Conservation (phyloP, 2,329 filamentous ascomycete species). For the Fusarium hostae region DNA sequence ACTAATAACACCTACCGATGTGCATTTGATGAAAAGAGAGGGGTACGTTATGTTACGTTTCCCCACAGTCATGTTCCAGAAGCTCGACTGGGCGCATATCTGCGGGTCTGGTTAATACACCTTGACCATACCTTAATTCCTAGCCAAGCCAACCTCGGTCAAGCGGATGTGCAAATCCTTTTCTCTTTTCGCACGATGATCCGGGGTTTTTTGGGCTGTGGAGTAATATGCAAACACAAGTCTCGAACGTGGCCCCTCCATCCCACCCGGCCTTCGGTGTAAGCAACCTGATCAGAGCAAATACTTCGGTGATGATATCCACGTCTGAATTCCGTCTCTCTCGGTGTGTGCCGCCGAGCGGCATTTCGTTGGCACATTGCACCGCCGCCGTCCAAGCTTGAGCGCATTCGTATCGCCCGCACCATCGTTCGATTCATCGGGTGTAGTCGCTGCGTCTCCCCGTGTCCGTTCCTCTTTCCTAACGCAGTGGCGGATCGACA, state of each 20-base stretch:
- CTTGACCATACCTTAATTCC: conserved; percentile 28
- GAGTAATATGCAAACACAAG: conserved; percentile 8
- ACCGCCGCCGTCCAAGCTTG: not conserved
- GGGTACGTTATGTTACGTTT: conserved; percentile 17
- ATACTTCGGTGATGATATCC: conserved; percentile 18
- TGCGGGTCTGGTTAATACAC: conserved; percentile 17
- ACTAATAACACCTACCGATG: not conserved
- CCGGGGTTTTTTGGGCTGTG: conserved; percentile 12
- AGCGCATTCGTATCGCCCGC: not conserved
- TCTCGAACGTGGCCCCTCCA: conserved; percentile 21
- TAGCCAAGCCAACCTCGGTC: conserved; percentile 28
- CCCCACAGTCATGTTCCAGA: conserved; percentile 34
- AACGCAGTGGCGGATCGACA: conserved; percentile 17
- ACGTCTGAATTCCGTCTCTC: not conserved
- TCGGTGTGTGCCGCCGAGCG: conserved; percentile 37
- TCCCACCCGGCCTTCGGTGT: conserved; percentile 22
- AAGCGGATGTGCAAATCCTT: conserved; percentile 20
- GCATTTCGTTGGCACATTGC: conserved; percentile 6
- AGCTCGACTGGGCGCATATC: conserved; percentile 17
- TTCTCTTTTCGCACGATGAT: conserved; percentile 6
- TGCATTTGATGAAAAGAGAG: not conserved
- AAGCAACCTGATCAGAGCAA: conserved; percentile 22
- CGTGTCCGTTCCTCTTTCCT: conserved; percentile 10
- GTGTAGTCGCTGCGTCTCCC: conserved; percentile 7
- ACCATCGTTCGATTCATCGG: conserved; percentile 35